Base-by-base conservation (phyloP, 306 rosid species). In the Vicia sativa region DNA sequence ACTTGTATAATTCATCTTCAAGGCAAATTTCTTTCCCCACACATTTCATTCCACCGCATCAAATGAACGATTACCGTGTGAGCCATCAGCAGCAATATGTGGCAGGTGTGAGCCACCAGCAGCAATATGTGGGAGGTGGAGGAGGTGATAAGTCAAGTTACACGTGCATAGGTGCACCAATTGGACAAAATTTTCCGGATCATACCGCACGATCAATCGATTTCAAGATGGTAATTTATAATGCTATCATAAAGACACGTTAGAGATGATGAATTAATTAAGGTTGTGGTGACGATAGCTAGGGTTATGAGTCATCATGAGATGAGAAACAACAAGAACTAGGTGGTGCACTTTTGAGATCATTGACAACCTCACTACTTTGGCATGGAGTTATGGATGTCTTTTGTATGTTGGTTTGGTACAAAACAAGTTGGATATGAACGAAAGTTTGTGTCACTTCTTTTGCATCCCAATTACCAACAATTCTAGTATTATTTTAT, bases 131-230 rank as follows among this genome's bases (percentile, higher is more conserved):
- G n/a, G 23, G 55, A 65, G 68, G 48, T 4, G 72, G 34, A 4
- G 72, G 34, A 4, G 38, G 38, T 7, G 72, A 18, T 39, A 56
- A 53, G 9, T 29, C 65, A 21, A 71, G 60, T 70, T 88, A 84
- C 77, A 86, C 91, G 5, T 88, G 93, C 77, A 86, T 91, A 15
- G 96, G 96, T 7, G 97, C 97, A 58, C 97, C 97, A 1, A 87
- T 92, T 18, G 91, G 92, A 10, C 87, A 79, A 31, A 16, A 0
- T 26, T 26, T 54, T 26, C 60, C 16, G 5, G 60, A 54, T 52
- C 8, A 53, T 25, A 41, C 83, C 61, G 26, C 91, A 71, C 87
- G 80, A 84, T 84, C 83, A 87, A 87, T 84, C 95, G 85, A 78
- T 92, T 77, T 89, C 95, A 89, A 80, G 90, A 85, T 75, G 88